Evolutionary conservation across 768 basidiomycete species (phyloP).

Genomic region (Boletus speciosus): DNA sequence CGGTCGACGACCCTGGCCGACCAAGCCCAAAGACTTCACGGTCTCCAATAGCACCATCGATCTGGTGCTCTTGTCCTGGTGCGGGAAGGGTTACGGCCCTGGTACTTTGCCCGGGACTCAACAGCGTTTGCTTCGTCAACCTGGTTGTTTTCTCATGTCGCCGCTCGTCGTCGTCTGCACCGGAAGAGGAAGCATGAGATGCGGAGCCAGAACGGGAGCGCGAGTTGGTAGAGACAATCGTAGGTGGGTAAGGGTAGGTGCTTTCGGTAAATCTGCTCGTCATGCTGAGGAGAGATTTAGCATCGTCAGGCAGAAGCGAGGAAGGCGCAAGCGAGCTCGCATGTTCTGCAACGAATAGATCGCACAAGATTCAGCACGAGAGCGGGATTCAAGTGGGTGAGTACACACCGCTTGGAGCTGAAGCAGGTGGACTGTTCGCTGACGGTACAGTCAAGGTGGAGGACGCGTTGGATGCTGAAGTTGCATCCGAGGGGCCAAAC

Average conservation of each 20-base stretch:
- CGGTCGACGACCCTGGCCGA: slow-evolving; percentile 73
- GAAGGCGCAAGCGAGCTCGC: slow-evolving; percentile 12
- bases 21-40: slow-evolving; percentile 50
- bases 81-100: slow-evolving; percentile 36
- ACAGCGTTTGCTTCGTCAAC: slow-evolving; percentile 16
- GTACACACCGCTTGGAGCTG: slow-evolving; percentile 23
- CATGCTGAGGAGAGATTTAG: slow-evolving; percentile 30
- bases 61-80: slow-evolving; percentile 1
- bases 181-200: slow-evolving; percentile 16
- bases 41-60: not conserved
- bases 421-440: not conserved
- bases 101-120: slow-evolving; percentile 22
- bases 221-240: slow-evolving; percentile 16
- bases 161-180: slow-evolving; percentile 21
- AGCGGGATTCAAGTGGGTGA: not conserved
- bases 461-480: not conserved
- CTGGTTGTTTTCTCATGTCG: slow-evolving; percentile 23
- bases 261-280: slow-evolving; percentile 27
- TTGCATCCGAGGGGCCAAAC: not conserved
- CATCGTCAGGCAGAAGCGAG: slow-evolving; percentile 20
- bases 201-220: slow-evolving; percentile 18
- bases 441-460: slow-evolving; percentile 3
- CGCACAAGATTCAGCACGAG: slow-evolving; percentile 12
- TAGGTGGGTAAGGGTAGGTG: slow-evolving; percentile 25
- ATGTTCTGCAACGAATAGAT: slow-evolving; percentile 12